These are phyloP conservation scores for Phaffia rhodozyma DNA, from an alignment of 1,284 basidiomycete genomes.

Conservation along the genomic window DNA sequence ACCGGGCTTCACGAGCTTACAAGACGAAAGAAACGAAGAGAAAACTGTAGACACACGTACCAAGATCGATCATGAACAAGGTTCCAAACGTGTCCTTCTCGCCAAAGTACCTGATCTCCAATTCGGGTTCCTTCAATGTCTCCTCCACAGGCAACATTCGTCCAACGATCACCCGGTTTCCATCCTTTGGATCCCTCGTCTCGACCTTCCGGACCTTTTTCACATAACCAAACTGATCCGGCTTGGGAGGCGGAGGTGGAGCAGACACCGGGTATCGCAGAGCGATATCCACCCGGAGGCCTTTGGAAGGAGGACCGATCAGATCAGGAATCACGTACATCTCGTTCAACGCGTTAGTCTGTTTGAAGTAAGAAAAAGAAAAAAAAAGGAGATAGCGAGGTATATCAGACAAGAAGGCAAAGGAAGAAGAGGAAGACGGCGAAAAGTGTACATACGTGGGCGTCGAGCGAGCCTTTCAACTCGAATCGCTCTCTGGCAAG, in stretches of 20 bases:
- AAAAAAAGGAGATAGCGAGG: not conserved
- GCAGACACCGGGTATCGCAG: slow-evolving; percentile 10
- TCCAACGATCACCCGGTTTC: not conserved
- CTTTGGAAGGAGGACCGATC: slow-evolving; percentile 30
- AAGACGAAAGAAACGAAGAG: too few relatives aligned
- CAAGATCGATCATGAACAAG: slow-evolving; percentile 67
- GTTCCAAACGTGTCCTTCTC: slow-evolving; percentile 61
- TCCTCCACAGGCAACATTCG: slow-evolving; percentile 2
- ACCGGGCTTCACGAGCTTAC: too few relatives aligned
- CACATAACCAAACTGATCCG: slow-evolving; percentile 13
- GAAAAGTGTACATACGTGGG: slow-evolving; percentile 4
- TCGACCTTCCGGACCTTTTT: slow-evolving; percentile 6
- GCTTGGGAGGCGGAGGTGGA: not conserved
- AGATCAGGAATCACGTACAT: slow-evolving; percentile 79
- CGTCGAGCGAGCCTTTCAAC: slow-evolving; percentile 10
- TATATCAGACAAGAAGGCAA: too few relatives aligned
- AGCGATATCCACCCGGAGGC: slow-evolving; percentile 10
- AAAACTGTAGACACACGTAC: slow-evolving; percentile 33
- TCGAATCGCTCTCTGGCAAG: slow-evolving; percentile 15
- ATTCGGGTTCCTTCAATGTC: slow-evolving; percentile 9
- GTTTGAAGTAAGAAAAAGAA: not conserved
- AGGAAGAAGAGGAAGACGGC: not conserved
- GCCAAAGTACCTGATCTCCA: slow-evolving; percentile 46
- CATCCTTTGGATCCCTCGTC: slow-evolving; percentile 7
- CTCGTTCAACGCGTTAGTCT: slow-evolving; percentile 76